Percentiles rank a stretch among this genome's conserved stretches.
Conservation (phyloP, 169 alveolate species). For the Plasmodium gonderi region DNA sequence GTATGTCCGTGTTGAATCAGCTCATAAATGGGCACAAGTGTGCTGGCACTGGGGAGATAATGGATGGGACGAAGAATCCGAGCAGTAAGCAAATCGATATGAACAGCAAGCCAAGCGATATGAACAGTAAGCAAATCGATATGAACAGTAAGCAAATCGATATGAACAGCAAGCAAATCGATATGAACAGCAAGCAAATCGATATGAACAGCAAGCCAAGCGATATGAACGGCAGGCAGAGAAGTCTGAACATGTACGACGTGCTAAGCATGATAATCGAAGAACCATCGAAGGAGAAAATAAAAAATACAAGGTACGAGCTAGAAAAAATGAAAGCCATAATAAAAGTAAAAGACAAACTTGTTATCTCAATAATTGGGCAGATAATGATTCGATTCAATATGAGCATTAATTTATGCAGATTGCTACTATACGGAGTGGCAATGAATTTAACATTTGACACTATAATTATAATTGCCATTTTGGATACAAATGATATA, state of each 20-base stretch:
- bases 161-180: too few relatives aligned
- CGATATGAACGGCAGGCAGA: too few relatives aligned
- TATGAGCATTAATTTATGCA: slow-evolving; percentile 13
- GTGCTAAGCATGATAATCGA: slow-evolving; percentile 46
- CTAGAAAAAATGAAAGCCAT: slow-evolving; percentile 17
- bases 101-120: too few relatives aligned
- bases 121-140: too few relatives aligned
- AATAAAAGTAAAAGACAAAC: slow-evolving; percentile 4
- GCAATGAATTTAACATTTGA: slow-evolving; percentile 22
- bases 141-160: too few relatives aligned
- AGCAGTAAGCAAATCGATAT: too few relatives aligned
- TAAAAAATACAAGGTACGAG: slow-evolving; percentile 13
- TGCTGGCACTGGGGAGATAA: neutral
- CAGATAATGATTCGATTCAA: slow-evolving; percentile 49
- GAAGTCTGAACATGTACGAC: neutral
- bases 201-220: neutral
- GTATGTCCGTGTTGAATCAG: slow-evolving; percentile 21
- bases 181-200: neutral
- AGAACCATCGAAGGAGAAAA: slow-evolving; percentile 22
- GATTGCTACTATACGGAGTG: slow-evolving; percentile 25
- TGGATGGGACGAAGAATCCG: too few relatives aligned
- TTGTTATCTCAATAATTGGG: slow-evolving; percentile 36
- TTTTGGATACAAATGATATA: slow-evolving; percentile 42
- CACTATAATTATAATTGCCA: neutral
- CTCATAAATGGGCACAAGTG: neutral